Evolutionary conservation across 2,329 filamentous ascomycete genomes (phyloP), one percentile per base, ranked within the genome.

Genomic region (Penicillium janthinellum): DNA sequence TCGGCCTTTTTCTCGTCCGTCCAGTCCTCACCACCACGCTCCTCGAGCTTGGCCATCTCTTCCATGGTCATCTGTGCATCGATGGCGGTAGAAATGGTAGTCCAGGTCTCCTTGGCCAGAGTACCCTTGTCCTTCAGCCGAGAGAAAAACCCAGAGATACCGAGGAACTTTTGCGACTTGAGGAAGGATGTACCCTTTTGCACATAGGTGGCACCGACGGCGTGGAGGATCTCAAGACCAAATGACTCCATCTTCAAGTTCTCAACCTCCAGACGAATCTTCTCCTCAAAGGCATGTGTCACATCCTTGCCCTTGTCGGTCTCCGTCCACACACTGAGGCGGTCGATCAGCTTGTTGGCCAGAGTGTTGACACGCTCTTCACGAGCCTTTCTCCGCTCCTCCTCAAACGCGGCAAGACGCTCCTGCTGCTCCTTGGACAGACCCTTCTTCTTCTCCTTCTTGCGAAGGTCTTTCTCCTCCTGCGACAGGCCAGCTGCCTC

Each of bases 241-340:
- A 99, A 99, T 0, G 91, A 96, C 79, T 99, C 95, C 92, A 99
- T 99, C 84, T 98, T 99, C 69, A 99, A 83, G 73, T 98, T 96
- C 81, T 99, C 95, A 28, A 96, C 91, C 79, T 99, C 95, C 42
- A 98, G 87, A 42, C 89, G 86, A 67, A 91, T 97, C 85, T 99
- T 97, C 75, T 94, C 91, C 75, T 93, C 89, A 82, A 98, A 99
- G 0, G 95, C 91, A 59, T 81, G 81, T 37, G 94, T 98, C 60
- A 97, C 91, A 68, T 96, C 92, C 14, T 78, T 63, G 48, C 89
- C 86, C 80, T 95, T 96, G 79, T 98, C 95, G 3, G 94, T 97
- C 82, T 99, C 95, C 5, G 95, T 97, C 94, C 93, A 98, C 44
- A 98, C 88, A 65, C 89, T 93, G 72, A 98, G 86, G 59, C 93